phyloP scores from a whole-genome alignment of 2,329 filamentous ascomycete genomes.

The Didymellaceae sp. region DNA sequence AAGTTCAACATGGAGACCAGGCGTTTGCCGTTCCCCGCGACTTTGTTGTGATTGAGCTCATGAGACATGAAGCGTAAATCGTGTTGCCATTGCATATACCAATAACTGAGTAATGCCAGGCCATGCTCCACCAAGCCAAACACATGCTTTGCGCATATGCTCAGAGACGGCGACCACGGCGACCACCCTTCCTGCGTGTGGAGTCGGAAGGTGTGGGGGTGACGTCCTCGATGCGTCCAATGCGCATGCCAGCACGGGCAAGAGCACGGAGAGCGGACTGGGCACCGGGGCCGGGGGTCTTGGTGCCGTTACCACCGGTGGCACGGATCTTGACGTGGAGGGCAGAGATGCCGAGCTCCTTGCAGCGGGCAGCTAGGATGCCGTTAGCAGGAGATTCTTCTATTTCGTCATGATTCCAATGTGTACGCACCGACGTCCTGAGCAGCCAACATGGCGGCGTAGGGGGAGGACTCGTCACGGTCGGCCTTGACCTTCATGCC shows the following conservation, averaged over 20 bases:
- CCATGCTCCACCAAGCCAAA: constrained; percentile 46
- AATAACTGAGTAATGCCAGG: constrained; percentile 34
- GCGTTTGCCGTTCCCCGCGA: constrained; percentile 49
- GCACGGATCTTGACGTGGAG: constrained; percentile 99
- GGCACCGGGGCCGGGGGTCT: constrained; percentile 98
- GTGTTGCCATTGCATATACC: constrained; percentile 32
- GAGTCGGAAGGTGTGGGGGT: constrained; percentile 99
- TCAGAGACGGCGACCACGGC: constrained; percentile 99
- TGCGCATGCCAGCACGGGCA: constrained; percentile 99
- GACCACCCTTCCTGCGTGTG: constrained; percentile 99
- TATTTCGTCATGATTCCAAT: neutral
- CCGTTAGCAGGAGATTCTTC: neutral
- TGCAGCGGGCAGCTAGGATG: constrained; percentile 77
- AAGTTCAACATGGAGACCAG: constrained; percentile 51
- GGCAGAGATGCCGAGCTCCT: constrained; percentile 86
- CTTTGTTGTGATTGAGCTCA: constrained; percentile 46
- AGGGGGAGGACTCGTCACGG: constrained; percentile 99
- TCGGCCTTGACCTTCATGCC: constrained; percentile 99
- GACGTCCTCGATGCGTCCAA: constrained; percentile 99
- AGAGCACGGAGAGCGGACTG: constrained; percentile 99
- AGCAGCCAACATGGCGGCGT: constrained; percentile 99
- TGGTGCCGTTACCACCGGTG: constrained; percentile 99
- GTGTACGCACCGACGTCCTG: constrained; percentile 69
- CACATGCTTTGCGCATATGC: constrained; percentile 53
- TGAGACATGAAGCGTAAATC: constrained; percentile 41